A percentile compares a stretch with the other conserved stretches of the same genome.
These are phyloP conservation scores for Artomyces pyxidatus DNA, from an alignment of 768 basidiomycete species.

Conservation along the genomic window DNA sequence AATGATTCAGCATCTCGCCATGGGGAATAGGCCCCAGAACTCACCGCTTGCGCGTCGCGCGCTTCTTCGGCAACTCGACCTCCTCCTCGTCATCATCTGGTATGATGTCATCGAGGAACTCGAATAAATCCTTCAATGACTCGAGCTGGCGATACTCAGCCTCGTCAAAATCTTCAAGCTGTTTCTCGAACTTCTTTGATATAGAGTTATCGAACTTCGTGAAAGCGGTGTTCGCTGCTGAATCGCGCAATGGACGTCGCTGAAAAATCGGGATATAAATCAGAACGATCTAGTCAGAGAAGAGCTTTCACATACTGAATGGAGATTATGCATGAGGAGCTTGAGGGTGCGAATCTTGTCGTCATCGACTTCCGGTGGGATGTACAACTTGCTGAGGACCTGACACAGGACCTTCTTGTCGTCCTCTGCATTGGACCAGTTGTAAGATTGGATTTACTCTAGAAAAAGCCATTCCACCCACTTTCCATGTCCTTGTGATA, in stretches of 20 bases:
- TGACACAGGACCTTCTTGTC: slow-evolving; percentile 41
- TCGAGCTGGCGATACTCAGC: slow-evolving; percentile 62
- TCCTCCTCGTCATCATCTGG: slow-evolving; percentile 48
- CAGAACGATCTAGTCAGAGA: background rate
- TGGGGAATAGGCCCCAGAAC: slow-evolving; percentile 16
- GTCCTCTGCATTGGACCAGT: slow-evolving; percentile 30
- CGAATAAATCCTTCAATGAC: slow-evolving; percentile 54
- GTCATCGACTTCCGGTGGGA: slow-evolving; percentile 67
- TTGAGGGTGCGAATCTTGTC: slow-evolving; percentile 58
- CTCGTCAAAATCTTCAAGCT: slow-evolving; percentile 64
- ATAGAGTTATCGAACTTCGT: slow-evolving; percentile 59
- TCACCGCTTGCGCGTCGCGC: slow-evolving; percentile 42
- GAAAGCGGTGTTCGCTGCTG: slow-evolving; percentile 58
- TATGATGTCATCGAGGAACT: slow-evolving; percentile 64
- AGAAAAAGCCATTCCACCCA: too few relatives aligned
- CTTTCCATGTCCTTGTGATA: slow-evolving; percentile 45
- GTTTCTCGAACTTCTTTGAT: slow-evolving; percentile 62
- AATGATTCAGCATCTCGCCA: background rate
- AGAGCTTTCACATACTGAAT: slow-evolving; percentile 35
- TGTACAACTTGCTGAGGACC: slow-evolving; percentile 41
- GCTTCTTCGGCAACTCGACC: slow-evolving; percentile 30
- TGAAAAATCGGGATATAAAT: slow-evolving; percentile 18
- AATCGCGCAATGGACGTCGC: slow-evolving; percentile 55
- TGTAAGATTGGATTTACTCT: too few relatives aligned
- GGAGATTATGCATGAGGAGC: slow-evolving; percentile 51